A percentile compares a stretch with the other conserved stretches of the same genome.
Conservation (phyloP, 1,284 basidiomycete species). For the Leccinum solheimii region DNA sequence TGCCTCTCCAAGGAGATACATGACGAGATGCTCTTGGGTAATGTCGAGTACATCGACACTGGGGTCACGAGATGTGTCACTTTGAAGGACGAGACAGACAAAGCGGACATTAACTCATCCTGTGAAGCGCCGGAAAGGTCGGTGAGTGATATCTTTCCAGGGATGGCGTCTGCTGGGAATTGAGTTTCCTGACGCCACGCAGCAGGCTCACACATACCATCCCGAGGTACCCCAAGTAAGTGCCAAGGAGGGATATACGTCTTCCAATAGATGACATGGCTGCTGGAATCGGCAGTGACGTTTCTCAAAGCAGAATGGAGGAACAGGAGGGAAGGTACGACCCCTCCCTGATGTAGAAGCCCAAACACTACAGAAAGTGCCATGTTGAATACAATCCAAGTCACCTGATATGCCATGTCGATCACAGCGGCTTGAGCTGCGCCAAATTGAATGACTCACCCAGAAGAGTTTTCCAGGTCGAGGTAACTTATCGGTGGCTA, state of each 20-base stretch:
- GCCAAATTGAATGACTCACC: slow-evolving; percentile 26
- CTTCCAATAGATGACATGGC: slow-evolving; percentile 41
- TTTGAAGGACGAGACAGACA: slow-evolving; percentile 17
- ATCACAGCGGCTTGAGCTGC: background rate
- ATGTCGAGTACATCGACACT: slow-evolving; percentile 24
- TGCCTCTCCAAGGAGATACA: slow-evolving; percentile 25
- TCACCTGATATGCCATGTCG: slow-evolving; percentile 19
- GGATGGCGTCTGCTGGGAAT: slow-evolving; percentile 18
- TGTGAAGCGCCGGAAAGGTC: slow-evolving; percentile 34
- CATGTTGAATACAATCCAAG: slow-evolving; percentile 37
- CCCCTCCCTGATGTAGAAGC: slow-evolving; percentile 42
- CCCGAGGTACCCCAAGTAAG: slow-evolving; percentile 33
- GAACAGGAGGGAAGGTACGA: slow-evolving; percentile 41
- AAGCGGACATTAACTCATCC: slow-evolving; percentile 16
- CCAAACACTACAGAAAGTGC: slow-evolving; percentile 37
- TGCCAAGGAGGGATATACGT: slow-evolving; percentile 43
- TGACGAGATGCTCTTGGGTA: slow-evolving; percentile 15
- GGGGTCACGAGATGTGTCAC: slow-evolving; percentile 35
- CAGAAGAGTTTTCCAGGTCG: slow-evolving; percentile 35
- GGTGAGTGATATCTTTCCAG: slow-evolving; percentile 16
- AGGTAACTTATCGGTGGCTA: slow-evolving; percentile 29
- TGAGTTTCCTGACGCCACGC: slow-evolving; percentile 1
- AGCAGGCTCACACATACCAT: slow-evolving; percentile 20
- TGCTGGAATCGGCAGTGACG: slow-evolving; percentile 1
- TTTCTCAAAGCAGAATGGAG: slow-evolving; percentile 30